phyloP scores from a whole-genome alignment of 2,329 filamentous ascomycete species.

The Tolypocladium tropicale region DNA sequence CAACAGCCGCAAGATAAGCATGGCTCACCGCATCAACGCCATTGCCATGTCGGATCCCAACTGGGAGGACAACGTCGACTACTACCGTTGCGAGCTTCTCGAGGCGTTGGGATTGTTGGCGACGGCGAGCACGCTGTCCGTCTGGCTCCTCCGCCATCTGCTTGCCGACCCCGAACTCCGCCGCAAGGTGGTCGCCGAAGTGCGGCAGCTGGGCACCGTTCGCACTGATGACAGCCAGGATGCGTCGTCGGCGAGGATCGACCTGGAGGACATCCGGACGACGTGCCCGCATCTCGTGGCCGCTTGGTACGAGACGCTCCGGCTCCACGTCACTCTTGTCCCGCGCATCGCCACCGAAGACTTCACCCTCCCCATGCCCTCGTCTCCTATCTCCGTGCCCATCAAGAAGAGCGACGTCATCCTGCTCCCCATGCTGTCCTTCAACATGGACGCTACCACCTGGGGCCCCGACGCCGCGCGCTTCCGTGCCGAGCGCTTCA shows the following conservation, averaged over 20 bases:
- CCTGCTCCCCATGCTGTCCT: slow-evolving; percentile 20
- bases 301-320: slow-evolving; percentile 19
- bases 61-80: slow-evolving; percentile 20
- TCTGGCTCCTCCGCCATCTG: slow-evolving; percentile 19
- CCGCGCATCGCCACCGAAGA: slow-evolving; percentile 18
- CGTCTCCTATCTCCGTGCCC: slow-evolving; percentile 6
- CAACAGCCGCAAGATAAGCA: slow-evolving; percentile 10
- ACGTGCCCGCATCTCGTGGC: slow-evolving; percentile 20
- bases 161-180: slow-evolving; percentile 10
- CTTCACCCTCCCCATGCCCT: slow-evolving; percentile 12
- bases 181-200: slow-evolving; percentile 11
- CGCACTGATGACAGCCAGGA: neutral
- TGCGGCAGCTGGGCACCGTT: slow-evolving; percentile 7
- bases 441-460: slow-evolving; percentile 13
- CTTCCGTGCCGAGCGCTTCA: slow-evolving; percentile 18
- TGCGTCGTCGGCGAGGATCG: slow-evolving; percentile 2
- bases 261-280: slow-evolving; percentile 12
- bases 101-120: slow-evolving; percentile 19
- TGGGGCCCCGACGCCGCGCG: slow-evolving; percentile 17
- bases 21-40: slow-evolving; percentile 19
- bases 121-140: slow-evolving; percentile 18
- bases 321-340: slow-evolving; percentile 20
- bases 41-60: slow-evolving; percentile 16
- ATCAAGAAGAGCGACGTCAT: slow-evolving; percentile 18
- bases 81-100: slow-evolving; percentile 21